Percentiles rank a stretch among this genome's conserved stretches.
These are phyloP conservation scores for Graphilbum fragrans DNA, from an alignment of 2,329 filamentous ascomycete genomes.

Conservation along the genomic window DNA sequence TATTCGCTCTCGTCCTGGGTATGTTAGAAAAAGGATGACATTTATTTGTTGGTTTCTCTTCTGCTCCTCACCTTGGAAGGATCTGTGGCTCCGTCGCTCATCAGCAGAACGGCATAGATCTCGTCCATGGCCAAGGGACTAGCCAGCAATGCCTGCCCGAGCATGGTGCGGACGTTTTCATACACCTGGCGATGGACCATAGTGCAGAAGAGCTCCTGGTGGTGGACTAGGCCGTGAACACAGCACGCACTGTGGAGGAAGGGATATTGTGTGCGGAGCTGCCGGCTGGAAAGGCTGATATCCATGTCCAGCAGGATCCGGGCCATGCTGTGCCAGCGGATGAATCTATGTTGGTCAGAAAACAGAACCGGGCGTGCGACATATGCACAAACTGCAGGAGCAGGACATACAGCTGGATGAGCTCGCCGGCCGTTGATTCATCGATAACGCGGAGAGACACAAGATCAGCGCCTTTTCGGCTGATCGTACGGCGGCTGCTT, in stretches of 20 bases:
- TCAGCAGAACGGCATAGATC: neutral
- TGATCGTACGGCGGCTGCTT: neutral
- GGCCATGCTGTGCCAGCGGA: neutral
- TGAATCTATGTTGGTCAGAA: neutral
- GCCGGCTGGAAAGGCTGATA: neutral
- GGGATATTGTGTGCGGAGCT: neutral
- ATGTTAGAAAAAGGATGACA: neutral
- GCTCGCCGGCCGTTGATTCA: neutral
- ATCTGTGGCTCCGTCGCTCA: neutral
- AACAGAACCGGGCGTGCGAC: neutral
- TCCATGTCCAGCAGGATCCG: neutral
- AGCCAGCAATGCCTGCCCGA: neutral
- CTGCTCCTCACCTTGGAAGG: conserved; percentile 17
- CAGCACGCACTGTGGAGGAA: neutral
- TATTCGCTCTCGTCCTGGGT: conserved; percentile 9
- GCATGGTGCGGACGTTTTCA: neutral
- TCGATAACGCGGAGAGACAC: neutral
- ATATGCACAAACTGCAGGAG: neutral
- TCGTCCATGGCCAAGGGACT: neutral
- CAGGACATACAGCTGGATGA: neutral
- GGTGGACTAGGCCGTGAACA: neutral
- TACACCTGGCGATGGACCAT: neutral
- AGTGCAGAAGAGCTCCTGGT: neutral
- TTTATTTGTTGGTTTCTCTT: too few relatives aligned
- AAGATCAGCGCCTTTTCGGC: neutral